Evolutionary conservation across 129 eudicot genomes (phyloP), one percentile per base, ranked within the genome.

Genomic region (Arctium lappa): DNA sequence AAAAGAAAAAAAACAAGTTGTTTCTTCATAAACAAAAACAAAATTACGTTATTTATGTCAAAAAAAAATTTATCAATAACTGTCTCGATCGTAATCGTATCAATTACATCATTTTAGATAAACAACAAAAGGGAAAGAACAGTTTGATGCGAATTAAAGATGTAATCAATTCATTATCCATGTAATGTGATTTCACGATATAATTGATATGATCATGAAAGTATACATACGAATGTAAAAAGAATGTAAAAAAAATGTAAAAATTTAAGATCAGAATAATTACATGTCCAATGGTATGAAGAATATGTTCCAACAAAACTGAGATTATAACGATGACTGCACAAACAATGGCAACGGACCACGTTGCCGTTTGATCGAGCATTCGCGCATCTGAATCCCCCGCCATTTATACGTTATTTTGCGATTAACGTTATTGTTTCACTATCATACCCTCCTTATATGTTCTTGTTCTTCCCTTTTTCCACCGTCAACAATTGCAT

Each of bases 301-400:
- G 87, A 83, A 84, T 63, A 77, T 94, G 92, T 77, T 94, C 98
- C 85, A 94, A 75, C 36, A 82, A 0, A 0, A 92, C 84, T 18
- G 98, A 94, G 78, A 94, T n/a, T 39, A 92, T 13, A 74, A 94
- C 86, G 60, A 94, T 94, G 44, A 91, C 82, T 8, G 91, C 94
- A 82, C 87, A 85, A 76, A 91, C 97, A 50, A 86, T 78, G 16
- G 97, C 89, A 33, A 92, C 95, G 5, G 97, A 92, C 98, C 97
- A 92, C 1, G 97, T 94, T 40, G 98, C 94, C 8, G 97, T 92
- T 33, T 87, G 89, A 84, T 95, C 91, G 27, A 95, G 97, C 88
- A 84, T 65, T 81, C 88, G 82, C 38, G 69, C 88, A 37, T 69
- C 85, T 9, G 63, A 22, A 33, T 22, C 72, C 0, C 53, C 84